Base-by-base conservation (phyloP, 2,329 filamentous ascomycete species). In the Fusarium humuli region DNA sequence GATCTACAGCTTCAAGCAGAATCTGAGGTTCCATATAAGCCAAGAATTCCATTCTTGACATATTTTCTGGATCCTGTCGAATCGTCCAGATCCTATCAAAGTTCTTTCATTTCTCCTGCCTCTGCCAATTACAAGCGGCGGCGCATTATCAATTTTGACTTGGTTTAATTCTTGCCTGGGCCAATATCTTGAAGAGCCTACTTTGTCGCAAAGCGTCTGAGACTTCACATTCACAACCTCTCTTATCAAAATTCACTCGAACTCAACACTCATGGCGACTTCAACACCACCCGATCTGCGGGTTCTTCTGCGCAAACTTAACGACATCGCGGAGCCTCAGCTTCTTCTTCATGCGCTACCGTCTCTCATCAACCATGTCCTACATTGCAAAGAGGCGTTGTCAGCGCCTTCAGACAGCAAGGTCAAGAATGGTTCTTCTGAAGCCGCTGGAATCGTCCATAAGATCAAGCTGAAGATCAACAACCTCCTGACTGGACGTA, bases 401-500 rank as follows among this genome's bases (percentile, higher is more conserved):
- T 92, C 92, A 6, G 82, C 86, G 7, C 81, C 89, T 10, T 86
- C 88, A 32, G 87, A 90, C 57, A 85, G 86, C 48, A 86, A 87
- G 58, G 83, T 87, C 63, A 91, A 90, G 73, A 84, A 88, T 60
- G 87, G 86, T 67, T 81, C 82, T 9, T 87, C 91, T 0, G 93
- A 95, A 64, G 84, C 85, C 45, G 82, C 90, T 1, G 83, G 91
- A n/a, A 86, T 94, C 22, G 86, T 96, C 2, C 93, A 97, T 80
- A 95, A 92, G 78, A 85, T 97, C 75, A 93, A 92, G 77, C 93
- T 92, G 7, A 90, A 93, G 56, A 84, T 97, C 63, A 91, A 89
- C 3, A 90, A 92, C 14, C 84, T 98, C 16, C 83, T 98, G 34
- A 92, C 93, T 77, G 94, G 95, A 59, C 91, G 91, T 62, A 93